Percentiles rank a stretch among this genome's conserved stretches.
Conservation (phyloP, 345 rosid species). For the Noccaea caerulescens region DNA sequence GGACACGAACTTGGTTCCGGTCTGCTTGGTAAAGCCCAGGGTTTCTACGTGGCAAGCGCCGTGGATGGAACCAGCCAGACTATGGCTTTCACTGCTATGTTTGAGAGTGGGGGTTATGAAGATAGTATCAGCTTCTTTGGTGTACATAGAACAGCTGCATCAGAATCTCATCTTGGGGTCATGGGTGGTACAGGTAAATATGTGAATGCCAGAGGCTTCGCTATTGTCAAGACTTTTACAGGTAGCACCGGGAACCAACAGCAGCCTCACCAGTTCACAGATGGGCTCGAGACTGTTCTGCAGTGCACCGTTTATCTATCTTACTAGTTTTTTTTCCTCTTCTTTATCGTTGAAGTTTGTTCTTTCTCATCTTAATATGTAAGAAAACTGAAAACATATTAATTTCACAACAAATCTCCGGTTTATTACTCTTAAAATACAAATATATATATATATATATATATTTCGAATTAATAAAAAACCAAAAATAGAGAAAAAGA, state of each 20-base stretch:
- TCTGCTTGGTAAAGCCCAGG: constrained; percentile 80
- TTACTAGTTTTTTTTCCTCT: constrained; percentile 27
- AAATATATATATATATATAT: no score
- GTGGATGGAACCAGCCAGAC: constrained; percentile 76
- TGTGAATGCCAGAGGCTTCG: constrained; percentile 72
- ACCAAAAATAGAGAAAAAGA: neutral
- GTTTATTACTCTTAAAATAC: neutral
- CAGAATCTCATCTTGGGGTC: constrained; percentile 75
- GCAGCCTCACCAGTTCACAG: constrained; percentile 61
- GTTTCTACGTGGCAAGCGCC: constrained; percentile 73
- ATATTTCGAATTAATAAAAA: neutral
- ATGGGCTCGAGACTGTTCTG: constrained; percentile 70
- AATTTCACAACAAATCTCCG: neutral
- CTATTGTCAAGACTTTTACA: constrained; percentile 64
- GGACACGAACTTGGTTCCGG: constrained; percentile 69
- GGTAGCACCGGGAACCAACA: constrained; percentile 46
- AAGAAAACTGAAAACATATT: constrained; percentile 1
- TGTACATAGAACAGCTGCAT: constrained; percentile 61
- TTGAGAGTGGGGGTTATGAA: constrained; percentile 63
- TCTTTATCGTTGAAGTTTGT: neutral
- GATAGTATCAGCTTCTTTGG: constrained; percentile 82
- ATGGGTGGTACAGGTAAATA: constrained; percentile 94
- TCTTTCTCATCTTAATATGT: constrained; percentile 4
- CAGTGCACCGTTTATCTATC: constrained; percentile 60
- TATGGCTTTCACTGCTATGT: constrained; percentile 82